A percentile compares a stretch with the other conserved stretches of the same genome.
phyloP scores from a whole-genome alignment of 2,329 filamentous ascomycete species.

The Pestalotiopsis sp. region DNA sequence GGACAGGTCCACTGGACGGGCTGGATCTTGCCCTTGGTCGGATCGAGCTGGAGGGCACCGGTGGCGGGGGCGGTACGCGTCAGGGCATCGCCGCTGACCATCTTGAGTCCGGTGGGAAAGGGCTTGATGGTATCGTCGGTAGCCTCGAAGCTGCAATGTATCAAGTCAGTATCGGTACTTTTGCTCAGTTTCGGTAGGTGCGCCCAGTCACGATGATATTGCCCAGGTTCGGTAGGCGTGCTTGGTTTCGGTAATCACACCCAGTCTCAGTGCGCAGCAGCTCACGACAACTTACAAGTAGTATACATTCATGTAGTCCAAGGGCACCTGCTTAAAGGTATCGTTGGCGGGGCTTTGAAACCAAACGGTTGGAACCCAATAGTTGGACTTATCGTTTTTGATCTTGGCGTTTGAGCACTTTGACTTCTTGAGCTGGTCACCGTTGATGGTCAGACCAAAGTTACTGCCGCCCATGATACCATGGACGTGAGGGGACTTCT shows the following conservation, averaged over 20 bases:
- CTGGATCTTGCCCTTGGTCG: constrained; percentile 52
- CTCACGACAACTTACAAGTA: constrained; percentile 61
- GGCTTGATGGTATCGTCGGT: constrained; percentile 67
- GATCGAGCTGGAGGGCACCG: constrained; percentile 52
- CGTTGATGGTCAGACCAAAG: constrained; percentile 64
- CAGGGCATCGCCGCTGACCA: constrained; percentile 66
- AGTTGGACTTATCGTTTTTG: constrained; percentile 70
- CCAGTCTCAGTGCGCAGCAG: neutral
- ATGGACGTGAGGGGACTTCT: constrained; percentile 64
- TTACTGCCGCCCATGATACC: constrained; percentile 70
- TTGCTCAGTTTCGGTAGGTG: neutral
- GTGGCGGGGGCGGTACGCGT: constrained; percentile 58
- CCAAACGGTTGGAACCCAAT: constrained; percentile 76
- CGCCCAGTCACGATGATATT: neutral
- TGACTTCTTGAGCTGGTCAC: constrained; percentile 58
- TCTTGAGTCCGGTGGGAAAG: constrained; percentile 72
- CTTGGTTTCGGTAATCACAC: neutral
- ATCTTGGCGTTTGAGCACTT: constrained; percentile 72
- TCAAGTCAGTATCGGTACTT: constrained; percentile 26
- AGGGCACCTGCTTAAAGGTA: constrained; percentile 65
- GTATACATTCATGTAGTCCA: constrained; percentile 76
- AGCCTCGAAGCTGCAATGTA: constrained; percentile 52
- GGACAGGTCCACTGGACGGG: constrained; percentile 63
- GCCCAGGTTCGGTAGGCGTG: neutral
- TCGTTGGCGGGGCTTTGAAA: constrained; percentile 65